Base-by-base conservation (phyloP, 176 grass and related monocot genomes). In the Zoysia japonica region DNA sequence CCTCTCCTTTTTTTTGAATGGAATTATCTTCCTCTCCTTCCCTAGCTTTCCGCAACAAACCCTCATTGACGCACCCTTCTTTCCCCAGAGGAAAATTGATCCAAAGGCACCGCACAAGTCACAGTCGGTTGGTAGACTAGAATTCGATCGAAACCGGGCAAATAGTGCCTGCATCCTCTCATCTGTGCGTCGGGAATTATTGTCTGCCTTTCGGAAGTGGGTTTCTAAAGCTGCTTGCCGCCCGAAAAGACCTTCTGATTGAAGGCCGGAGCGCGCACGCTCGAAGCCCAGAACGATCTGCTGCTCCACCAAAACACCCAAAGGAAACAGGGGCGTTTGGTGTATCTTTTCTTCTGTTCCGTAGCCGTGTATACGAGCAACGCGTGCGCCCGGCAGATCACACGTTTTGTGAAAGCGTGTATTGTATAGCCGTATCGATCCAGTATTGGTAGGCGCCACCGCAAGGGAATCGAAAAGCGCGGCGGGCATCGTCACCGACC, bases 201-300 rank as follows among this genome's bases (percentile, higher is more conserved):
- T 77, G 77, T 53, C 78, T 8, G 9, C 78, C 78, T 89, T 89
- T 89, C 50, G 47, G 72, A 80, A 82, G 87, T 85, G 87, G 84
- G 69, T 68, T 86, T 80, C 61, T 3, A 80, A 86, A 86, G 84
- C 77, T 11, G 7, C 16, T 12, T 65, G 65, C 77, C 74, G 41
- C 50, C 43, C 71, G 8, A 66, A 71, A 88, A 77, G 57, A 17
- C 40, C 65, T 63, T 54, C 40, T 61, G 59, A 61, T 61, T 38
- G 7, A 62, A 35, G 0, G 45, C 44, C 17, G 39, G 38, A 9
- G 38, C 70, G 36, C 36, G 71, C 74, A 78, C 37, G 43, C 43
- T 20, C 37, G 47, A 2, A 65, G 47, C 61, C 62, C 62, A 47
- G 47, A 69, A 67, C 50, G 4, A 51, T 74, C 63, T 45, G 46